A percentile compares a stretch with the other conserved stretches of the same genome.
phyloP scores from a whole-genome alignment of 352 stramenopile species.

The Aphanomyces stellatus region DNA sequence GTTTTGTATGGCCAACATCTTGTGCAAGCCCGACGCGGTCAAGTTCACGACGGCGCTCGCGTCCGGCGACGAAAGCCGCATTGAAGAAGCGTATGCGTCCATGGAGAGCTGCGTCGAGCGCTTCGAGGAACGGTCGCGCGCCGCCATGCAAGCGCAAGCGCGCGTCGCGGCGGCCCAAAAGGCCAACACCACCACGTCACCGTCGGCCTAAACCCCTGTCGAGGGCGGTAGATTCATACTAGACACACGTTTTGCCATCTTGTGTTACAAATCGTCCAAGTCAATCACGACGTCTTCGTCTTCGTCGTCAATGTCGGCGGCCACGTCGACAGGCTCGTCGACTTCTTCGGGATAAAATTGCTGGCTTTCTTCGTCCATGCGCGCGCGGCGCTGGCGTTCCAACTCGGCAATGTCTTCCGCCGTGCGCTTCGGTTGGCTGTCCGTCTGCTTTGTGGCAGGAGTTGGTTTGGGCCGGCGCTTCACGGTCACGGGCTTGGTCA shows the following conservation, averaged over 20 bases:
- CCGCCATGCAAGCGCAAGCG: slow-evolving; percentile 68
- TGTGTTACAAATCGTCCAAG: slow-evolving; percentile 33
- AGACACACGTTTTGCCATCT: not conserved
- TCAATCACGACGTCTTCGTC: slow-evolving; percentile 36
- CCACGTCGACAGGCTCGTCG: no score
- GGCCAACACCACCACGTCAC: not conserved
- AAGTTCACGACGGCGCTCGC: slow-evolving; percentile 64
- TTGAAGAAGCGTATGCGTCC: slow-evolving; percentile 62
- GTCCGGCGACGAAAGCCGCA: slow-evolving; percentile 44
- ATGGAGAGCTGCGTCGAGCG: slow-evolving; percentile 69
- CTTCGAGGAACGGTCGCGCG: slow-evolving; percentile 71
- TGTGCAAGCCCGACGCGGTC: slow-evolving; percentile 58
- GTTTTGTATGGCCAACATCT: slow-evolving; percentile 83
- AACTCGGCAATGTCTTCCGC: slow-evolving; percentile 23
- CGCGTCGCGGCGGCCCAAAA: not conserved
- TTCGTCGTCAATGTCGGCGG: slow-evolving; percentile 32
- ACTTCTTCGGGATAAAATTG: slow-evolving; percentile 25
- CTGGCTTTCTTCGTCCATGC: slow-evolving; percentile 23
- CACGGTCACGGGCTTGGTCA: slow-evolving; percentile 49
- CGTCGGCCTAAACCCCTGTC: not conserved
- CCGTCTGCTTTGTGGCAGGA: slow-evolving; percentile 2
- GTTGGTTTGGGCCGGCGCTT: slow-evolving; percentile 15
- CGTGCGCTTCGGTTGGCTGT: slow-evolving; percentile 6
- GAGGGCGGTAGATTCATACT: not conserved
- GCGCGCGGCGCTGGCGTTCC: slow-evolving; percentile 23